Base-by-base conservation (phyloP, 805 yeast species). In the Zygosaccharomyces rouxii region DNA sequence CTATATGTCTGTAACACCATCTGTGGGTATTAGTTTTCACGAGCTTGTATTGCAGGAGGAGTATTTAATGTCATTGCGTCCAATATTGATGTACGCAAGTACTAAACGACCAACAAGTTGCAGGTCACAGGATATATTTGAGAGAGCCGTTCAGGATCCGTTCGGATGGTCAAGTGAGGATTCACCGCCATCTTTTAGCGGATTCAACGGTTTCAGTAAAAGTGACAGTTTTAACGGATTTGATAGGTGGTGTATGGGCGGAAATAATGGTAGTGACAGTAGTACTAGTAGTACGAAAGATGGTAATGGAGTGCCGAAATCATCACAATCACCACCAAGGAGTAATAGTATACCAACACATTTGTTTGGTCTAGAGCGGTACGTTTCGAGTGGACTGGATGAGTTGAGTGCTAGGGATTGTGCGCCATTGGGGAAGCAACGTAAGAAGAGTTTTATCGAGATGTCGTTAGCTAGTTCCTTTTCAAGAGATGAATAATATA, bases 81-180 rank as follows among this genome's bases (percentile, higher is more conserved):
- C 44, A 13, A 22, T 41, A 19, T 41, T 18, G 18, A 41, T 41
- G 44, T 41, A 41, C 26, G 44, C 44, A 29, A 31, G 37, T 19
- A 18, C 44, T n/a, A 35, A 21, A 10, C 35, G 26, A 22, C 23
- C 22, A 22, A 35, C 35, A 22, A 22, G 18, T 16, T 25, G 44
- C 23, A 5, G 58, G 3, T 79, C 81, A 65, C 52, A 71, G 37
- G 57, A 64, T 22, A 59, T 63, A 37, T 63, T 63, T 40, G 67
- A 63, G 46, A 52, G 62, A 48, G 50, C 63, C 31, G 59, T 60
- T 14, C 60, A 59, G 50, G 58, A 61, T 51, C 60, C 62, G 64
- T 50, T 44, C 58, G 43, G 52, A 48, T 49, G 54, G 58, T 49
- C 37, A 23, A 33, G 40, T 19, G 31, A 46, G 16, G 44, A 22